phyloP scores from a whole-genome alignment of 768 basidiomycete genomes.

The Psilocybe cyanescens region DNA sequence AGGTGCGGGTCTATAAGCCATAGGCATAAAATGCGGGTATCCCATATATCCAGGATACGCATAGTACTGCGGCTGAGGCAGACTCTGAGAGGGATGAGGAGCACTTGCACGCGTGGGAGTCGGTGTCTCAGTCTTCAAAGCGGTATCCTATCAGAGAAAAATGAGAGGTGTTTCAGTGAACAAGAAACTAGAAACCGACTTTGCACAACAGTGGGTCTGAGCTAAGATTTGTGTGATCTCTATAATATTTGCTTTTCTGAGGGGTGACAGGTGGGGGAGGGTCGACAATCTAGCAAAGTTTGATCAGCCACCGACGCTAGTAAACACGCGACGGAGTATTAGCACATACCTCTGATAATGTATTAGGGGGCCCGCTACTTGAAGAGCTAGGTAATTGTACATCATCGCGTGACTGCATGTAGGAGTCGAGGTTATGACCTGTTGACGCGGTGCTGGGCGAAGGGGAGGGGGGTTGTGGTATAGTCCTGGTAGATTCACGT shows the following conservation, averaged over 20 bases:
- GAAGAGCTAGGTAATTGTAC: conserved; percentile 38
- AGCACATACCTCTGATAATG: conserved; percentile 44
- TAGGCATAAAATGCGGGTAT: conserved; percentile 41
- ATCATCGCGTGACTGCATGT: conserved; percentile 61
- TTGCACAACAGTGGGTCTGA: conserved; percentile 30
- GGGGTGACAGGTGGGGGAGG: conserved; percentile 54
- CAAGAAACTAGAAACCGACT: conserved; percentile 26
- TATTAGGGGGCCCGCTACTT: conserved; percentile 31
- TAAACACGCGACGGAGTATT: conserved; percentile 24
- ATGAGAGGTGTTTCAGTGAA: conserved; percentile 20
- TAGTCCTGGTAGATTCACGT: conserved; percentile 30
- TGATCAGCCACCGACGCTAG: conserved; percentile 12
- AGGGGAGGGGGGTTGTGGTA: conserved; percentile 49
- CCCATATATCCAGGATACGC: conserved; percentile 43
- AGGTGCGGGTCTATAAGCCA: conserved; percentile 35
- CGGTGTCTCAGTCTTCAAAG: conserved; percentile 47
- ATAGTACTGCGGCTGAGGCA: conserved; percentile 36
- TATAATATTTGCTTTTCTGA: conserved; percentile 64
- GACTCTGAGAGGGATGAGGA: conserved; percentile 28
- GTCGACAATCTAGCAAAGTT: conserved; percentile 19
- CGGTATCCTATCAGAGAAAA: conserved; percentile 26
- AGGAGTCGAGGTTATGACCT: conserved; percentile 48
- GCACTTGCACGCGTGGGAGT: conserved; percentile 42
- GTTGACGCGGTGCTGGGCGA: conserved; percentile 55
- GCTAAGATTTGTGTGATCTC: conserved; percentile 50